Evolutionary conservation across 2,329 filamentous ascomycete species (phyloP).

Genomic region (Cordyceps fumosorosea): DNA sequence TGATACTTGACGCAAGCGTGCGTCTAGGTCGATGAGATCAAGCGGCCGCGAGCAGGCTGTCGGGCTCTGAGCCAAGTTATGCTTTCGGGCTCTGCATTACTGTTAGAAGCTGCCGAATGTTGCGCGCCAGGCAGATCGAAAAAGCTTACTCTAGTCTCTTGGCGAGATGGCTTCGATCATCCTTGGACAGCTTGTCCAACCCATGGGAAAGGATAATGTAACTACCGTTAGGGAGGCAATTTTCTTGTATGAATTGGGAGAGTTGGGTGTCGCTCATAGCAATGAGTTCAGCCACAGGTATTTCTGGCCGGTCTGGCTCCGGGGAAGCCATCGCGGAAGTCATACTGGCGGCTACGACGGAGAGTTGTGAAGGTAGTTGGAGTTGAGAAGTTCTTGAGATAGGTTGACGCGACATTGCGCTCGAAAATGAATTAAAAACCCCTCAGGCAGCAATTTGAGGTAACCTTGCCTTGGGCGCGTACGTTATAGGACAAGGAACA

Average conservation of each 20-base stretch:
- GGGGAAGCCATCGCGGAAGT: background rate
- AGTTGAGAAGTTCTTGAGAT: no score
- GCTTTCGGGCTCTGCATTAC: background rate
- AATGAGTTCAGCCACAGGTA: background rate
- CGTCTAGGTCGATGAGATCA: constrained; percentile 18
- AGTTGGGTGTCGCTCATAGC: background rate
- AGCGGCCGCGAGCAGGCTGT: constrained; percentile 13
- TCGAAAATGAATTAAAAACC: no score
- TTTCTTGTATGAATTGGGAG: background rate
- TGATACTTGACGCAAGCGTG: constrained; percentile 14
- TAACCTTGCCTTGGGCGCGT: no score
- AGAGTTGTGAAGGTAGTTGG: no score
- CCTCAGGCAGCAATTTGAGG: no score
- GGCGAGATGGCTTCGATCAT: background rate
- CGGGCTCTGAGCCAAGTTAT: background rate
- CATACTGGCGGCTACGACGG: no score
- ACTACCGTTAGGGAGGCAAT: background rate
- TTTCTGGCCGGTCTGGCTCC: no score
- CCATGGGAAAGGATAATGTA: background rate
- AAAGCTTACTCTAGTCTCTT: background rate
- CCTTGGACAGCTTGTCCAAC: background rate
- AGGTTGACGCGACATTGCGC: no score
- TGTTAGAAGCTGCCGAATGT: background rate
- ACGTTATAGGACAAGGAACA: no score
- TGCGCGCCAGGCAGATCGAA: background rate